Percentiles rank a stretch among this genome's conserved stretches.
phyloP scores from a whole-genome alignment of 768 basidiomycete genomes.

The Mycena sanguinolenta region DNA sequence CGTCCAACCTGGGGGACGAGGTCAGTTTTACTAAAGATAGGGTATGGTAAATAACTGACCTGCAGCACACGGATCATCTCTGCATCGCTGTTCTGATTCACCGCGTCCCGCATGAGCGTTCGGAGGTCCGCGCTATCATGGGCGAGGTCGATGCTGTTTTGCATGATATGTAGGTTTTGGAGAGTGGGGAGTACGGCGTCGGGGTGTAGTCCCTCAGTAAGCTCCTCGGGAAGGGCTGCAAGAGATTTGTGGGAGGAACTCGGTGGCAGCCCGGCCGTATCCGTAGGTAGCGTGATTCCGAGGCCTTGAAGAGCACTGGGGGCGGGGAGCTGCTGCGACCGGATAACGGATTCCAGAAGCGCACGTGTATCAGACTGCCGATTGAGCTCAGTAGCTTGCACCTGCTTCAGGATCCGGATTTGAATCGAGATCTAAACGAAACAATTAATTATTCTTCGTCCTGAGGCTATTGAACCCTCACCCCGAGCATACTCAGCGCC shows the following conservation, averaged over 20 bases:
- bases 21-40: neutral
- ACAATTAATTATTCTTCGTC: constrained; percentile 1
- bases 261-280: constrained; percentile 34
- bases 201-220: constrained; percentile 16
- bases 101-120: constrained; percentile 55
- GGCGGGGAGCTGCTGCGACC: constrained; percentile 23
- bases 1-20: constrained; percentile 49
- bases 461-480: constrained; percentile 41
- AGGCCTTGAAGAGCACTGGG: constrained; percentile 31
- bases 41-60: constrained; percentile 39
- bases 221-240: constrained; percentile 13
- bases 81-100: constrained; percentile 55
- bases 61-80: constrained; percentile 60
- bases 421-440: constrained; percentile 54
- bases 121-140: constrained; percentile 48
- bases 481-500: constrained; percentile 70
- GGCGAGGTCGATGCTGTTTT: constrained; percentile 51
- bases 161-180: constrained; percentile 41
- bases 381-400: constrained; percentile 59
- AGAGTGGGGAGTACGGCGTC: constrained; percentile 35
- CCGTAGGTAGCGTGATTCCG: constrained; percentile 27
- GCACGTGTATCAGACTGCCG: constrained; percentile 55
- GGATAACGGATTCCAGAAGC: constrained; percentile 47
- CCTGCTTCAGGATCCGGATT: constrained; percentile 65
- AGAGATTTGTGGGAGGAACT: constrained; percentile 38